A percentile compares a stretch with the other conserved stretches of the same genome.
These are phyloP conservation scores for Ceriops tagal DNA, from an alignment of 345 rosid species.

Conservation along the genomic window DNA sequence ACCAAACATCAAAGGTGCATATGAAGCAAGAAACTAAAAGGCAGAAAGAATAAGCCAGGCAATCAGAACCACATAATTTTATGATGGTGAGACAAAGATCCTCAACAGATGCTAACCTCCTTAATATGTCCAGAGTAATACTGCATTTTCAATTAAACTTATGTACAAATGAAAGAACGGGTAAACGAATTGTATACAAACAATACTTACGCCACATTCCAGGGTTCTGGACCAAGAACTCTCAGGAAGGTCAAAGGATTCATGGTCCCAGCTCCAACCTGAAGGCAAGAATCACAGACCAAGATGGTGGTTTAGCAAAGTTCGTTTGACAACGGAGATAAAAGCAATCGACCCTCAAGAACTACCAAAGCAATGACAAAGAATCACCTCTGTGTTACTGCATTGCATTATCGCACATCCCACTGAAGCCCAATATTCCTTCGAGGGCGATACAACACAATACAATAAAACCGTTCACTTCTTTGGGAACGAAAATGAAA, in stretches of 20 bases:
- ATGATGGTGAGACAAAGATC: background rate
- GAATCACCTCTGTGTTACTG: slow-evolving; percentile 85
- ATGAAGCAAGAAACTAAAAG: background rate
- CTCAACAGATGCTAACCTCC: background rate
- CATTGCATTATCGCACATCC: slow-evolving; percentile 98
- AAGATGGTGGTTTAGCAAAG: background rate
- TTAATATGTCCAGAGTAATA: background rate
- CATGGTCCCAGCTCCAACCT: slow-evolving; percentile 99
- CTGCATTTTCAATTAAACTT: background rate
- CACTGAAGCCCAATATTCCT: slow-evolving; percentile 98
- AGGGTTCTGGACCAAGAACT: slow-evolving; percentile 96
- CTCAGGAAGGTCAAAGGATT: slow-evolving; percentile 89
- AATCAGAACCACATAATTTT: background rate
- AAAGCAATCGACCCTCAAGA: too few species aligned
- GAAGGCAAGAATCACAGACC: slow-evolving; percentile 4
- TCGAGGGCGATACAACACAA: slow-evolving; percentile 4
- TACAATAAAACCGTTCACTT: background rate
- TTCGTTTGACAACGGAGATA: background rate
- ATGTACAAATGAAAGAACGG: background rate
- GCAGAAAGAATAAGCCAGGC: background rate
- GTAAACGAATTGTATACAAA: slow-evolving; percentile 1
- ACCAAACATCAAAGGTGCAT: background rate
- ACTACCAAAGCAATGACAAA: background rate
- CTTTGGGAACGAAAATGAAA: too few species aligned
- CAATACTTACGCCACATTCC: slow-evolving; percentile 86